Evolutionary conservation across 352 stramenopile species (phyloP), one percentile per base, ranked within the genome.

Genomic region (Thraustochytrium striatum): DNA sequence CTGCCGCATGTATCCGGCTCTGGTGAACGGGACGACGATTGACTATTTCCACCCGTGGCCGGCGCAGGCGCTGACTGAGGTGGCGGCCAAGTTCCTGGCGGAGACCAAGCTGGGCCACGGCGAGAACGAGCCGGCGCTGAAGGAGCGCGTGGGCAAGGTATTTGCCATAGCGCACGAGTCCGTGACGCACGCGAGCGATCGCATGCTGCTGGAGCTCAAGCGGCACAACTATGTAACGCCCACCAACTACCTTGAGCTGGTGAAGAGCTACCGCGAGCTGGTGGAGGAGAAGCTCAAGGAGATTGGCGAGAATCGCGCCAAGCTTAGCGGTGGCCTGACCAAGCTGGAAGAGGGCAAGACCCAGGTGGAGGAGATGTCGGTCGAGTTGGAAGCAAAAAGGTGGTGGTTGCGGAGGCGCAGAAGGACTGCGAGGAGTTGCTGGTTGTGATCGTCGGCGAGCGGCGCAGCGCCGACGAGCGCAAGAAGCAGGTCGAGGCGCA

Each of bases 41-140:
- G 93, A 97, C 78, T 98, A 92, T 92, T 97, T 98, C 82, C 95
- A 97, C 58, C 86, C 92, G 5, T 98, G 93, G 93, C 93, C 93
- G 0, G 89, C 93, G 55, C 91, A 97, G 68, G 93, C 93, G 25
- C 84, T 98, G 19, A 89, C 90, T 16, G 96, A 94, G 47, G 93
- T 98, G 2, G 92, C 93, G 2, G 85, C 94, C 70, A 94, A 93
- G 65, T 98, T 97, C 81, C 75, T 98, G n/a, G 85, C 90, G 0
- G 91, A 98, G 43, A 93, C 97, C 41, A 89, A 88, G 9, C 75
- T 81, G 32, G 91, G 93, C 44, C 88, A 89, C 0, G 90, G 95
- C 32, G 87, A 95, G 41, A 86, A 94, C 11, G 89, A 90, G 7
- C 83, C 89, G 0, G 87, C 91, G 28, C 90, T 89, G 0, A 91